These are phyloP conservation scores for Niveomyces coronatus DNA, from an alignment of 2,329 filamentous ascomycete species.

Conservation along the genomic window DNA sequence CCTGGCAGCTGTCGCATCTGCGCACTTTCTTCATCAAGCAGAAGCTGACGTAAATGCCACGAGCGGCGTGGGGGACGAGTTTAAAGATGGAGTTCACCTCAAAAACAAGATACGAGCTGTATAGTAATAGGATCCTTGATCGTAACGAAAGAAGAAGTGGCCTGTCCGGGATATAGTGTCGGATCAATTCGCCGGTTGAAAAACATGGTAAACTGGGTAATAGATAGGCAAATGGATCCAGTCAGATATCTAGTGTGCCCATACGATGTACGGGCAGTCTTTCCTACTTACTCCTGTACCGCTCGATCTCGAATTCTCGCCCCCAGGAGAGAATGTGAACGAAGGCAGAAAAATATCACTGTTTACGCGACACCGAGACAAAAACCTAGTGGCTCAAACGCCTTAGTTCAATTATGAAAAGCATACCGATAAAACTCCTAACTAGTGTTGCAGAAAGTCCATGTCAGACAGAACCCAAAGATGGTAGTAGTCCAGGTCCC, in stretches of 20 bases:
- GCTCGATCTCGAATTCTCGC: no score
- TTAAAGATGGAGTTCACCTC: background rate
- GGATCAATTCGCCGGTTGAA: no score
- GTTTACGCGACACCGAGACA: background rate
- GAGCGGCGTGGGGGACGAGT: background rate
- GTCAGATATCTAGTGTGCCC: no score
- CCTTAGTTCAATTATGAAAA: conserved; percentile 11
- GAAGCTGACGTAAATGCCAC: conserved; percentile 72
- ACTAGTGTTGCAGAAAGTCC: conserved; percentile 10
- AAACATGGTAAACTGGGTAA: no score
- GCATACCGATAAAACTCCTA: conserved; percentile 12
- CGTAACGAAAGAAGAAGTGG: no score
- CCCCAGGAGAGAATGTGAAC: background rate
- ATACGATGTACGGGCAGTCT: no score
- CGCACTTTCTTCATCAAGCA: conserved; percentile 99
- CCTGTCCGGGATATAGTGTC: no score
- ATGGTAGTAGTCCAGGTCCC: background rate
- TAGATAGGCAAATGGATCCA: no score
- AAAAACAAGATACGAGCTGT: no score
- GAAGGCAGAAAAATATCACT: background rate
- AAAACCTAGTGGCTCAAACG: background rate
- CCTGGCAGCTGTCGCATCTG: conserved; percentile 94
- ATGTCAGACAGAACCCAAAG: conserved; percentile 7
- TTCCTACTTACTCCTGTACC: no score
- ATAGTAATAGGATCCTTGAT: no score